Conservation (phyloP, 1,284 basidiomycete genomes). For the Kalmanozyma brasiliensis region DNA sequence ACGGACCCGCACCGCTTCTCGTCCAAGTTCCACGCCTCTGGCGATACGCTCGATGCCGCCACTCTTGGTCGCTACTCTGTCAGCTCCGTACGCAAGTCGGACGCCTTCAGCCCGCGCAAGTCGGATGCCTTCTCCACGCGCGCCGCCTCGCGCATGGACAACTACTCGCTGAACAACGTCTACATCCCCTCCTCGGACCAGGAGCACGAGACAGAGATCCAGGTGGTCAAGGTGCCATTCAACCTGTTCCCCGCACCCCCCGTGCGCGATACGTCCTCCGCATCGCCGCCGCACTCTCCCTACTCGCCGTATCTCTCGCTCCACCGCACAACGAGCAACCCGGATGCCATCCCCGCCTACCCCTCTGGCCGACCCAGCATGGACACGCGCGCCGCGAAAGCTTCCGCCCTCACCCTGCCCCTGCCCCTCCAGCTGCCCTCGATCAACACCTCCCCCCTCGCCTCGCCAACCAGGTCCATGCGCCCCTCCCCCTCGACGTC, state of each 20-base stretch:
- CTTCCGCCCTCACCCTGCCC: not conserved
- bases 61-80: conserved; percentile 3
- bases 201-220: conserved; percentile 3
- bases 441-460: not conserved
- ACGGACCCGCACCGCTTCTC: conserved; percentile 1
- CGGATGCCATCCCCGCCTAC: conserved; percentile 7
- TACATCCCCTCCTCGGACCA: not conserved
- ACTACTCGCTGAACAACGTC: conserved; percentile 12
- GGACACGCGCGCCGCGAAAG: not conserved
- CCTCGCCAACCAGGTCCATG: not conserved
- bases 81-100: conserved; percentile 3
- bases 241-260: not conserved
- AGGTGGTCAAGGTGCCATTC: conserved; percentile 6
- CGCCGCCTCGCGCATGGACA: not conserved
- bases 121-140: conserved; percentile 1
- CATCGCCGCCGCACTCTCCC: not conserved
- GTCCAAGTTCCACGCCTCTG: not conserved
- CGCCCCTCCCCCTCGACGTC: conserved; percentile 1
- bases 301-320: conserved; percentile 1
- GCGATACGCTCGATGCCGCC: conserved; percentile 7
- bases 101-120: not conserved
- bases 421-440: not conserved
- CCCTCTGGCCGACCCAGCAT: not conserved
- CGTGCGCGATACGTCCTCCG: not conserved
- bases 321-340: not conserved